Percentiles rank a stretch among this genome's conserved stretches.
Evolutionary conservation across 345 rosid genomes (phyloP).

Genomic region (Eucalyptus curtisii): DNA sequence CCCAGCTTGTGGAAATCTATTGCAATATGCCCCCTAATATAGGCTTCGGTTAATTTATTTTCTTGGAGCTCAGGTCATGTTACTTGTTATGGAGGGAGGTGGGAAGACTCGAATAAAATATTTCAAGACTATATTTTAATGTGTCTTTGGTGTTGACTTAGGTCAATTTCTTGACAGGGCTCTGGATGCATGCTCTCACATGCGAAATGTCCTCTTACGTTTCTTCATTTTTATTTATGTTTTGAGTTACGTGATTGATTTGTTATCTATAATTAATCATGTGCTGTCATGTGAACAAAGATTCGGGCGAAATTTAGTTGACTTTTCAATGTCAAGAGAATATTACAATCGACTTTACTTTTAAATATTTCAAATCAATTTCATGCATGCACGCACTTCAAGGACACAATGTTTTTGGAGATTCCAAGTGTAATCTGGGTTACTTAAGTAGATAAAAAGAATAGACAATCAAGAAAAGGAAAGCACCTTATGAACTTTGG

Average conservation of each 20-base stretch:
- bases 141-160: neutral
- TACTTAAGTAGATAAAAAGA: neutral
- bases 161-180: neutral
- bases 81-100: neutral
- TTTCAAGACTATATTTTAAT: neutral
- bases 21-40: neutral
- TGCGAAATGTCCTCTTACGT: neutral
- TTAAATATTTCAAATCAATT: neutral
- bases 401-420: neutral
- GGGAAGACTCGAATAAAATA: neutral
- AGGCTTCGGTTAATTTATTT: neutral
- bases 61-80: neutral
- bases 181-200: neutral
- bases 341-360: neutral
- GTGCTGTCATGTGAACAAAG: neutral
- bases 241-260: neutral
- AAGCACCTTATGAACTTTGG: neutral
- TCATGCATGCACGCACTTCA: fast-evolving
- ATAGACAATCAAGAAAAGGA: neutral
- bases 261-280: neutral
- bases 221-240: too few relatives aligned
- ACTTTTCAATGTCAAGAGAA: fast-evolving
- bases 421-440: neutral
- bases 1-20: neutral
- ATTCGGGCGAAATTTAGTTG: fast-evolving